Conservation (phyloP, 768 basidiomycete species). For the Pleurotus cornucopiae region DNA sequence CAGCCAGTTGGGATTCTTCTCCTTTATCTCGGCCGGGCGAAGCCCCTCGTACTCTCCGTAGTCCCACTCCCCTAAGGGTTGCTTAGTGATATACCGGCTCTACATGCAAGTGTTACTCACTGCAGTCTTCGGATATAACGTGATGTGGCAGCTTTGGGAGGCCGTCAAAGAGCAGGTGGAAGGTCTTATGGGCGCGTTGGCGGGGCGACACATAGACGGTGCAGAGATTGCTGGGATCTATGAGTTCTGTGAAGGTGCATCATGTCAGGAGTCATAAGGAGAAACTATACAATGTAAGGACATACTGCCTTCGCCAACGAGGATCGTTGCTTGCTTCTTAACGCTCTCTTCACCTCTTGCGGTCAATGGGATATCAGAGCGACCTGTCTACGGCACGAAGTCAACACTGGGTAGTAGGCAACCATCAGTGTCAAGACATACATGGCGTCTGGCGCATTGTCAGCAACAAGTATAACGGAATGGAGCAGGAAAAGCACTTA, state of each 20-base stretch:
- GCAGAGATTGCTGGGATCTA: conserved; percentile 77
- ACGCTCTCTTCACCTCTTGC: conserved; percentile 69
- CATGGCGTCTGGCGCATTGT: conserved; percentile 49
- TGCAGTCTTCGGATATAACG: conserved; percentile 57
- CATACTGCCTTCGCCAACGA: conserved; percentile 80
- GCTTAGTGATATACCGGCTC: too few relatives aligned
- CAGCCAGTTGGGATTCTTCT: conserved; percentile 56
- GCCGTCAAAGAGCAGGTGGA: conserved; percentile 69
- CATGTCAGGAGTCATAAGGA: neutral
- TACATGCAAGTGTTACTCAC: conserved; percentile 14
- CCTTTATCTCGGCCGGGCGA: conserved; percentile 70
- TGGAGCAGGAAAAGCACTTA: conserved; percentile 24
- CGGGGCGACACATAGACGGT: conserved; percentile 85
- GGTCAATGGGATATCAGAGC: conserved; percentile 85
- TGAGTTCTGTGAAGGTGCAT: conserved; percentile 41
- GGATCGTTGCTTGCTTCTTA: conserved; percentile 50
- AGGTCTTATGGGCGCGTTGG: conserved; percentile 79
- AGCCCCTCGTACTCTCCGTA: conserved; percentile 91
- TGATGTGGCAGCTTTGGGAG: conserved; percentile 42
- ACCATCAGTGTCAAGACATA: conserved; percentile 23
- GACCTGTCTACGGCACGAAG: conserved; percentile 61
- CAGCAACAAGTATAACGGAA: too few relatives aligned
- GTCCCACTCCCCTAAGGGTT: conserved; percentile 63
- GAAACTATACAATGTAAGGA: conserved; percentile 10
- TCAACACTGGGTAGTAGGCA: neutral